Conservation (phyloP, 768 basidiomycete genomes). For the Suillus cothurnatus region DNA sequence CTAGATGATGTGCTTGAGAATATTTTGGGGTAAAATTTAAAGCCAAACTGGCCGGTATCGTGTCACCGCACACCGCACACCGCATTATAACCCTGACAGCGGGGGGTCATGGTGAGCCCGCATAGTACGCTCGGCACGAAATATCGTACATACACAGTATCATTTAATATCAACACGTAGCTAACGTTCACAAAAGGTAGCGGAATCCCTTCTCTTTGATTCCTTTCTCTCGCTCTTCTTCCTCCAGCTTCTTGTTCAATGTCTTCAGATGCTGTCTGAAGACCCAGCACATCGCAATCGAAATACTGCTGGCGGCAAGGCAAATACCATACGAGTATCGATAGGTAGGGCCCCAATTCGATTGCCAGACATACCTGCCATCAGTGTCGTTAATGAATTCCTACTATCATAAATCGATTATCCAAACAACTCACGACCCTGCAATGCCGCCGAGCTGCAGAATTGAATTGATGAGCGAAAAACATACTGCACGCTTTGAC, state of each 20-base stretch:
- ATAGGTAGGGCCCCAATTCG: slow-evolving; percentile 71
- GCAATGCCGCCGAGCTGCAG: slow-evolving; percentile 83
- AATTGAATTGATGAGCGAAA: slow-evolving; percentile 80
- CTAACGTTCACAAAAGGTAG: slow-evolving; percentile 45
- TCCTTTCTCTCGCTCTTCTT: slow-evolving; percentile 43
- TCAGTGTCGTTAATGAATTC: not conserved
- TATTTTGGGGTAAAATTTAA: no score
- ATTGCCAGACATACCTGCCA: slow-evolving; percentile 65
- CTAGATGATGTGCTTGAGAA: no score
- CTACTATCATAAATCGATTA: not conserved
- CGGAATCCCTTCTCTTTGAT: slow-evolving; percentile 46
- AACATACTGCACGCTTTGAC: slow-evolving; percentile 85
- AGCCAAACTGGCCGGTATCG: no score
- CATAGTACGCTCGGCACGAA: no score
- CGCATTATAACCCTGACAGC: no score
- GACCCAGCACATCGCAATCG: slow-evolving; percentile 50
- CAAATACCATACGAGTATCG: slow-evolving; percentile 72
- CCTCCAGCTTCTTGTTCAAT: slow-evolving; percentile 44
- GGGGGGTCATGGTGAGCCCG: no score
- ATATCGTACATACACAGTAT: no score
- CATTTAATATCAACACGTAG: not conserved
- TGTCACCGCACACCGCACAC: no score
- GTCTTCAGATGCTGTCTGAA: slow-evolving; percentile 46
- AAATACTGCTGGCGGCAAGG: slow-evolving; percentile 54
- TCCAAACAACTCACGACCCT: slow-evolving; percentile 68